Evolutionary conservation across 1,139 yeast genomes (phyloP).

Genomic region (Sugiyamaella novakii): DNA sequence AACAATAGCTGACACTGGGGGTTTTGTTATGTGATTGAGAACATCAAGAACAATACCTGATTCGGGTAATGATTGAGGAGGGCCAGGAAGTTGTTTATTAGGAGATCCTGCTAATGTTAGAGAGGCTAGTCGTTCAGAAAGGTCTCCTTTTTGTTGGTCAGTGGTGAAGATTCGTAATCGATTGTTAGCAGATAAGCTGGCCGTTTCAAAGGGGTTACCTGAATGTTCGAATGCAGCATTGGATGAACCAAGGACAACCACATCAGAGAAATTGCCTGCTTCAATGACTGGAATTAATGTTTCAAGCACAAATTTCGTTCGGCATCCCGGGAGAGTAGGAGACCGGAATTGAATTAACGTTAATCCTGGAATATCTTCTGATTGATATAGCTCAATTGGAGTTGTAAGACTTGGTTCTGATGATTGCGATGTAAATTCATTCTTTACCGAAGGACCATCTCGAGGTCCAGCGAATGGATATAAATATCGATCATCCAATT

Average conservation of each 20-base stretch:
- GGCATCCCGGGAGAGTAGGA: slow-evolving; percentile 73
- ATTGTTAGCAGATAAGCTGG: slow-evolving; percentile 18
- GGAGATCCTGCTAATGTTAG: slow-evolving; percentile 17
- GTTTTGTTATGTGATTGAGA: slow-evolving; percentile 20
- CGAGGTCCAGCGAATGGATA: slow-evolving; percentile 86
- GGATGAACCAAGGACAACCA: slow-evolving; percentile 68
- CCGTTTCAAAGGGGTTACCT: slow-evolving; percentile 21
- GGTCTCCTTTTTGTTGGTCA: slow-evolving; percentile 13
- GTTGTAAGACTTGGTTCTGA: slow-evolving; percentile 52
- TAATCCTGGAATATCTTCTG: slow-evolving; percentile 32
- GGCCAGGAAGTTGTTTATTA: slow-evolving; percentile 10
- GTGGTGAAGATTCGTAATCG: slow-evolving; percentile 13
- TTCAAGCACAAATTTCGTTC: slow-evolving; percentile 54
- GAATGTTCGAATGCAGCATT: slow-evolving; percentile 50
- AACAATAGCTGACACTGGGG: slow-evolving; percentile 32
- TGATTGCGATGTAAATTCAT: slow-evolving; percentile 17
- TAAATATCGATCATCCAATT: slow-evolving; percentile 60
- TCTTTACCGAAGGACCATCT: slow-evolving; percentile 48
- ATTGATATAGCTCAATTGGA: slow-evolving; percentile 54
- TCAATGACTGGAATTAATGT: slow-evolving; percentile 55
- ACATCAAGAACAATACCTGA: slow-evolving; percentile 39
- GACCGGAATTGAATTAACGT: slow-evolving; percentile 78
- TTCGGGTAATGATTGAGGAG: slow-evolving; percentile 34
- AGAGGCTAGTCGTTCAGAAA: slow-evolving; percentile 19
- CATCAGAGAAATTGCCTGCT: slow-evolving; percentile 46